A percentile compares a stretch with the other conserved stretches of the same genome.
Conservation (phyloP, 495 filamentous ascomycete genomes). For the Neurospora sp. region DNA sequence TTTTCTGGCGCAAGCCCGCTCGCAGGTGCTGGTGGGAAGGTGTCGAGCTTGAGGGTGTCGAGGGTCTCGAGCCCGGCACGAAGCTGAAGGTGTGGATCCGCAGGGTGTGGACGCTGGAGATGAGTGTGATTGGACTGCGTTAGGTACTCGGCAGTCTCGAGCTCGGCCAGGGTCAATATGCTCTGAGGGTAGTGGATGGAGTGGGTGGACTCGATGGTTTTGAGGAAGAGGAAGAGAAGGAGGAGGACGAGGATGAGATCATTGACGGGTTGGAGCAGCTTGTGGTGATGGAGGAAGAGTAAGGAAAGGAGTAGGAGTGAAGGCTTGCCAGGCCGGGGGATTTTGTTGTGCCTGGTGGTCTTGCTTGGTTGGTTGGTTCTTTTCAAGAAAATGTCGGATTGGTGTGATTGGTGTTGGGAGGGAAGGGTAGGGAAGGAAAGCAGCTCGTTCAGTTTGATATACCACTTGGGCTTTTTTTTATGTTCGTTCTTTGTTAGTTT, state of each 20-base stretch:
- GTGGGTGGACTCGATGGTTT: background rate
- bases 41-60: conserved; percentile 81
- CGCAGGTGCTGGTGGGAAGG: conserved; percentile 99
- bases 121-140: conserved; percentile 90
- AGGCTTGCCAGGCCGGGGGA: background rate
- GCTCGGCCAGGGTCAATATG: background rate
- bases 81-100: conserved; percentile 96
- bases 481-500: background rate
- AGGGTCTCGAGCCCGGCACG: conserved; percentile 66
- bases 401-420: background rate
- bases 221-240: background rate
- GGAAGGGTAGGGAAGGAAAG: background rate
- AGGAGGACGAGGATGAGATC: background rate
- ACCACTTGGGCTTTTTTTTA: background rate
- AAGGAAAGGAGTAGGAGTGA: background rate
- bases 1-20: conserved; percentile 98
- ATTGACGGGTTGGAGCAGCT: background rate
- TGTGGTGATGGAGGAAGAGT: background rate
- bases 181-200: background rate
- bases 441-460: background rate
- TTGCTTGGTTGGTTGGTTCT: background rate
- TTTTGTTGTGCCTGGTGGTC: background rate
- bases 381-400: background rate
- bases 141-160: conserved; percentile 18
- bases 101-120: conserved; percentile 97